Evolutionary conservation across 306 rosid species (phyloP), one percentile per base, ranked within the genome.

Genomic region (Malus sieversii): DNA sequence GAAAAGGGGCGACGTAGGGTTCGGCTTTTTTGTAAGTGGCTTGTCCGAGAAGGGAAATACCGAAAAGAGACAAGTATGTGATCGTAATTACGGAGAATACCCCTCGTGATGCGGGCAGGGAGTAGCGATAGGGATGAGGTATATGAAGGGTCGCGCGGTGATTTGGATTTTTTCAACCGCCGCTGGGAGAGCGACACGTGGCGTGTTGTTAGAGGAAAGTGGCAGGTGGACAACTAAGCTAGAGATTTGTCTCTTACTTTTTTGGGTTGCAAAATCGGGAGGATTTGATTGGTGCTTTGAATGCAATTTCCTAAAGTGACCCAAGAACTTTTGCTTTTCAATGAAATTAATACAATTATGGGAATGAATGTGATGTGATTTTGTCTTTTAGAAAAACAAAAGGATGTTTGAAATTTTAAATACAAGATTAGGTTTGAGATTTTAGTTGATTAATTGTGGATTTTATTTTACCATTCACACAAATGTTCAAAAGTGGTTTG

Each of bases 1-100:
- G 82, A 84, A 81, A 78, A 65, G 38, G 87, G 85, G 72, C 60
- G 79, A 85, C 75, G 82, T 87, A 86, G 93, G 94, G 93, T 80
- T 91, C 46, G 80, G 35, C 74, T 77, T 63, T 63, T 64, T 78
- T 81, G 61, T 33, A 64, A 77, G 71, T 45, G 82, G 80, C 64
- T 46, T 64, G 83, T 70, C 77, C 53, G 79, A 53, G 78, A 80
- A 78, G 11, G 14, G 83, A 70, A 84, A 84, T 67, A 45, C 33
- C 80, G 45, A 80, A 86, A 88, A 85, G 78, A 78, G 93, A 80
- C 93, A 77, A 85, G 90, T 84, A 69, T 84, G 6, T 72, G 44
- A 4, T 11, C 8, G 70, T 68, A 84, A 80, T 87, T 88, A 88
- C 85, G 78, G 66, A 78, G 7, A 72, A 75, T 76, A 64, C 88